A percentile compares a stretch with the other conserved stretches of the same genome.
phyloP scores from a whole-genome alignment of 2,329 filamentous ascomycete species.

The Aspergillus phoenicis region DNA sequence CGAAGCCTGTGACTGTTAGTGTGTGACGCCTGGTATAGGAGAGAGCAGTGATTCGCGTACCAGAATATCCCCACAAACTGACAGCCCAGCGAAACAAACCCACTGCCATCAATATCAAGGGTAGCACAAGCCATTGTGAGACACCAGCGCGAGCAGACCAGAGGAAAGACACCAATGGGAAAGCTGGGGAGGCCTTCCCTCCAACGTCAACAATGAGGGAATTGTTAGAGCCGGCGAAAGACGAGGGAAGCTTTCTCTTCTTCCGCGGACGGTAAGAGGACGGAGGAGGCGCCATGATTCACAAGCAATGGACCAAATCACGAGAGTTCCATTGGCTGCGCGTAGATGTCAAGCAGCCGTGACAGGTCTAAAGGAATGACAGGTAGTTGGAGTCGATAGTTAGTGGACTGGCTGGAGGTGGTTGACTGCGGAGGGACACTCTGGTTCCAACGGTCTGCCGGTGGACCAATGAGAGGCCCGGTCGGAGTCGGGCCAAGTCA shows the following conservation, averaged over 20 bases:
- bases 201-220: slow-evolving; percentile 47
- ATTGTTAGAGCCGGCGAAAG: slow-evolving; percentile 43
- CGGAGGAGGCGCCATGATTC: slow-evolving; percentile 33
- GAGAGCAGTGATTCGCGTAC: slow-evolving; percentile 49
- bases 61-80: slow-evolving; percentile 93
- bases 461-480: background rate
- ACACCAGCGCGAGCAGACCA: slow-evolving; percentile 82
- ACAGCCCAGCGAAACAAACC: slow-evolving; percentile 92
- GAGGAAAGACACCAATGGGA: slow-evolving; percentile 89
- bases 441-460: background rate
- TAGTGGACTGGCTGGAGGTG: background rate
- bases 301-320: slow-evolving; percentile 19
- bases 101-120: slow-evolving; percentile 83
- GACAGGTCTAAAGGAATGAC: background rate
- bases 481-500: background rate
- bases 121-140: slow-evolving; percentile 90
- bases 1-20: slow-evolving; percentile 59
- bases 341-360: background rate
- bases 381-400: no score
- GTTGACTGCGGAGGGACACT: background rate
- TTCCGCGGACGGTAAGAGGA: slow-evolving; percentile 49
- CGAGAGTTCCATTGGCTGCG: slow-evolving; percentile 25
- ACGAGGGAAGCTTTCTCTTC: slow-evolving; percentile 44
- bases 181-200: slow-evolving; percentile 64
- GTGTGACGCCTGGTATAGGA: background rate